Percentiles rank a stretch among this genome's conserved stretches.
Conservation (phyloP, 352 stramenopile species). For the Globisporangium acanthophoron region DNA sequence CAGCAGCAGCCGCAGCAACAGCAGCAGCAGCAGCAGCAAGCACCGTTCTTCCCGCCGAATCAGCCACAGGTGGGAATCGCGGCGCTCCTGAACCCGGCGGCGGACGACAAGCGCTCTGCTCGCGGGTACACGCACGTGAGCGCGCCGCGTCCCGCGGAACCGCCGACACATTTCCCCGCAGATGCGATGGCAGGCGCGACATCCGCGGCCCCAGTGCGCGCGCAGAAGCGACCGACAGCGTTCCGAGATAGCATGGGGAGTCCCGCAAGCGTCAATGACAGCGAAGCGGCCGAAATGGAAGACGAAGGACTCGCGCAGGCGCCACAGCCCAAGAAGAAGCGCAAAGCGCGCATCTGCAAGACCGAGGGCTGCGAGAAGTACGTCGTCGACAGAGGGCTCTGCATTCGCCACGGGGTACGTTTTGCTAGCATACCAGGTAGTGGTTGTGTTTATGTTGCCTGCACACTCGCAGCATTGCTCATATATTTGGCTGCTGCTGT, state of each 20-base stretch:
- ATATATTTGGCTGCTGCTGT: background rate
- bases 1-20: background rate
- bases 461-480: background rate
- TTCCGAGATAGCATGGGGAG: background rate
- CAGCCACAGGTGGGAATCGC: conserved; percentile 9
- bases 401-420: conserved; percentile 36
- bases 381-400: conserved; percentile 36
- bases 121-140: background rate
- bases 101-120: background rate
- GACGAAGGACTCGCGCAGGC: background rate
- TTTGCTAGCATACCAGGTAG: background rate
- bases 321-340: conserved; percentile 28
- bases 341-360: conserved; percentile 35
- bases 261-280: background rate
- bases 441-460: background rate
- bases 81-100: conserved; percentile 10
- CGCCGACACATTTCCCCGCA: background rate
- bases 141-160: background rate
- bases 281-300: conserved; percentile 1
- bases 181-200: no score
- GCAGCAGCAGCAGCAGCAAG: background rate
- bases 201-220: background rate
- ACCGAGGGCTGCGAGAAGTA: conserved; percentile 39
- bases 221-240: background rate
- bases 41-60: background rate